These are phyloP conservation scores for Verticillium klebahnii DNA, from an alignment of 2,329 filamentous ascomycete genomes.

Conservation along the genomic window DNA sequence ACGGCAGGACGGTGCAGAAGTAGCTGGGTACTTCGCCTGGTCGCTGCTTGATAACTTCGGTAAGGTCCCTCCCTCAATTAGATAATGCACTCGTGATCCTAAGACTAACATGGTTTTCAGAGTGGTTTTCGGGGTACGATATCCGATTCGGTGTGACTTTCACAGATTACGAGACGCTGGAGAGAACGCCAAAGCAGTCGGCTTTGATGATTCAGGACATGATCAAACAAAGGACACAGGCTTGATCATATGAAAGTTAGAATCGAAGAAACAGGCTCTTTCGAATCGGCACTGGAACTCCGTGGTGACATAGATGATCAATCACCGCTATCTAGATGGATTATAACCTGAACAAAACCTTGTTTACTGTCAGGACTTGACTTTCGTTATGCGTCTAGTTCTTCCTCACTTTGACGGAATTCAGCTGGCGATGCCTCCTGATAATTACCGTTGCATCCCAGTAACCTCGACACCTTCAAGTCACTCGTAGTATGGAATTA, in stretches of 20 bases:
- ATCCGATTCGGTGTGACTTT: constrained; percentile 81
- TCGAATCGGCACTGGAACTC: neutral
- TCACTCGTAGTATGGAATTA: neutral
- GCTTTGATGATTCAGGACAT: constrained; percentile 9
- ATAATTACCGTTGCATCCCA: too few species aligned
- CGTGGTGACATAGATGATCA: neutral
- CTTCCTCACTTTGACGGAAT: too few species aligned
- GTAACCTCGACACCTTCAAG: too few species aligned
- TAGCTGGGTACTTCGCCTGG: constrained; percentile 80
- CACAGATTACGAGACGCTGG: constrained; percentile 75
- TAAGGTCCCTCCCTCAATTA: neutral
- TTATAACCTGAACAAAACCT: too few species aligned
- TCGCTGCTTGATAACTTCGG: constrained; percentile 84
- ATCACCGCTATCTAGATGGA: neutral
- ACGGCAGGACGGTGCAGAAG: constrained; percentile 68
- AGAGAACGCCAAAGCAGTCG: constrained; percentile 70
- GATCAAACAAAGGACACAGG: constrained; percentile 7
- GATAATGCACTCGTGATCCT: neutral
- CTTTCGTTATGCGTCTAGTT: too few species aligned
- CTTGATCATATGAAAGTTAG: neutral
- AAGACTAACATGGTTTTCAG: neutral
- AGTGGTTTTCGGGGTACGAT: constrained; percentile 86
- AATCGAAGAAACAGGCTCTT: neutral
- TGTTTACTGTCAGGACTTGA: too few species aligned
- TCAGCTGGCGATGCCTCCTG: too few species aligned